Evolutionary conservation across 768 basidiomycete genomes (phyloP).

Genomic region (Dentipellis sp.): DNA sequence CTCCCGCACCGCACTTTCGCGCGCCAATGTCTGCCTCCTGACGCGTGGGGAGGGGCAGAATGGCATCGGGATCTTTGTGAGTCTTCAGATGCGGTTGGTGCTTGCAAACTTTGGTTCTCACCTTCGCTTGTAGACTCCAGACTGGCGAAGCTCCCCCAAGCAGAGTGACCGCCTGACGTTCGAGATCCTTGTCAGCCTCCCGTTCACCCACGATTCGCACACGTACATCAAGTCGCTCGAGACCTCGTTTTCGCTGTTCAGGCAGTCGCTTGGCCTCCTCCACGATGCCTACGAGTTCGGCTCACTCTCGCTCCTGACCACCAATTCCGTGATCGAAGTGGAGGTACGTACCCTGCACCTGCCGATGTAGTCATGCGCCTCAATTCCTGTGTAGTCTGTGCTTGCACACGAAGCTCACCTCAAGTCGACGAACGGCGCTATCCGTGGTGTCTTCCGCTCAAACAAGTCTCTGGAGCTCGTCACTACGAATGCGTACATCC

Average conservation of each 20-base stretch:
- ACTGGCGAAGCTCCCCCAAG: constrained; percentile 1
- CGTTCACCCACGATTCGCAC: constrained; percentile 10
- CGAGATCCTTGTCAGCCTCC: constrained; percentile 23
- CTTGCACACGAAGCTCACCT: constrained; percentile 16
- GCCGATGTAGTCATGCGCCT: not conserved
- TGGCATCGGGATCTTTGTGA: constrained; percentile 31
- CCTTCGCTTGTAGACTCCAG: constrained; percentile 9
- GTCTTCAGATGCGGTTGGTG: constrained; percentile 5
- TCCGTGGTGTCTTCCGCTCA: constrained; percentile 29
- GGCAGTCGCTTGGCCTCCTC: constrained; percentile 21
- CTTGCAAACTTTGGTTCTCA: not conserved
- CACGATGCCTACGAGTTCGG: constrained; percentile 20
- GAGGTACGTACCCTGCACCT: constrained; percentile 16
- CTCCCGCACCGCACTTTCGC: constrained; percentile 14
- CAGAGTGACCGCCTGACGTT: constrained; percentile 17
- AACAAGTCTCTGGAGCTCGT: constrained; percentile 19
- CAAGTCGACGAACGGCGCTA: constrained; percentile 24
- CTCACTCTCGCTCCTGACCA: constrained; percentile 15
- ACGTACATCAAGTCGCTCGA: constrained; percentile 21
- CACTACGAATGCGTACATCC: constrained; percentile 10
- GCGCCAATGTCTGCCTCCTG: constrained; percentile 25
- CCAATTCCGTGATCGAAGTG: constrained; percentile 20
- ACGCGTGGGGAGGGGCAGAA: constrained; percentile 17
- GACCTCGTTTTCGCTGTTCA: constrained; percentile 22
- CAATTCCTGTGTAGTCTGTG: constrained; percentile 21